Base-by-base conservation (phyloP, 805 yeast species). In the Saccharomycopsis fibuligera region DNA sequence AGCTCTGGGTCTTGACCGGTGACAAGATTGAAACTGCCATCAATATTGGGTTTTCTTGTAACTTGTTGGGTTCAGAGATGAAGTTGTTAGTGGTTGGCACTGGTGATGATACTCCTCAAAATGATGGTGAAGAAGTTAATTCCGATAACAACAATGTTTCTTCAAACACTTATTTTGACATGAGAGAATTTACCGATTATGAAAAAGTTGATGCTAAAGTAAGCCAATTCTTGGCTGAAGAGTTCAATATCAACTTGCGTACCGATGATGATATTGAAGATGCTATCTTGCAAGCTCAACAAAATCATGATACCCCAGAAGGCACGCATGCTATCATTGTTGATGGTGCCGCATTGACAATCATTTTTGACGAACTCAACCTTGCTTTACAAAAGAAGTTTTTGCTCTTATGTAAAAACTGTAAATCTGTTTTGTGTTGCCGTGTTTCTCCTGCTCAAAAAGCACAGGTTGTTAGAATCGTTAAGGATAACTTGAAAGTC, bases 361-460 rank as follows among this genome's bases (percentile, higher is more conserved):
- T 36, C 4, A 71, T 72, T 19, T 76, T 91, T 46, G 49, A 49
- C 10, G 57, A 66, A 41, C 23, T 37, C 5, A 61, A 60, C 25
- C 67, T 67, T 27, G 65, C 66, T 1, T 56, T 74, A 35, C 66
- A 66, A 57, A 64, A 73, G 55, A 79, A 80, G 61, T 85, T 86
- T 62, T 68, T 86, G 48, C 67, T 85, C 27, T 67, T 86, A 24
- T 81, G 93, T 61, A 85, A 85, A 62, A 81, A 81, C 53, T 85
- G 93, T 65, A 73, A 77, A 49, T 74, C 90, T 2, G 91, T 86
- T n/a, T 62, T 85, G 48, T 85, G 95, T 63, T 85, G 93, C 64
- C 76, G 95, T 54, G 93, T 85, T 19, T 83, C 90, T 2, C 93
- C 95, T 5, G 76, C 89, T 17, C 93, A 85, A 62, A 85, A 85